Base-by-base conservation (phyloP, 495 filamentous ascomycete genomes). In the Xylaria cubensis region DNA sequence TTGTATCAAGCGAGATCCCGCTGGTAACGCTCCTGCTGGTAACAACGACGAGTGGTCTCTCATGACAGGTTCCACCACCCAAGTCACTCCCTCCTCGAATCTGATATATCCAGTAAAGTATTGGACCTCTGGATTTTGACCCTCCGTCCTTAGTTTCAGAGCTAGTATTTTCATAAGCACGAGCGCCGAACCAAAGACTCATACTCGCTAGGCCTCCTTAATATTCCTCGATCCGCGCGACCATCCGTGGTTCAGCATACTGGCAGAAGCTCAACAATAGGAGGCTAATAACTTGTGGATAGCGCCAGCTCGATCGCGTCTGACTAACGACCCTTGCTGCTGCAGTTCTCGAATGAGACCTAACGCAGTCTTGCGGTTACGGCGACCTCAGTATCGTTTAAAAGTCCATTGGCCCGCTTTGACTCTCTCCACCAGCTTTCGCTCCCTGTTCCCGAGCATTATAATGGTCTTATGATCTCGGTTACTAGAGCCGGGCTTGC, bases 361-460 rank as follows among this genome's bases (percentile, higher is more conserved):
- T 56, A 69, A 73, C 42, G 70, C 73, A 73, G 61, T 61, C 68
- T 66, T 75, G 74, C 69, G 73, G 73, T 74, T 62, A 73, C 74
- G 70, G 42, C 73, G 68, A 44, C 64, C 50, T 44, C 53, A 67
- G 73, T 48, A 24, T 73, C 58, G 29, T 74, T 66, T 76, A 62
- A 58, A 66, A 72, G 46, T 79, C 72, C 65, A 79, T 79, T 79
- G 75, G 77, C 64, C 63, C 70, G 61, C 67, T 70, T 65, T 69
- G 26, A 59, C 66, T 71, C 74, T 75, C 75, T 75, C 75, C 77
- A 79, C 77, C 66, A 72, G 65, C 56, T 67, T 64, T 55, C 72
- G 29, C 59, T 73, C 67, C 74, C 58, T 76, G 26, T 70, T 36
- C 58, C 59, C 55, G 56, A 59, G 51, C 72, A 75, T 48, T 74